Base-by-base conservation (phyloP, 2,329 filamentous ascomycete species). In the Leptographium procerum region DNA sequence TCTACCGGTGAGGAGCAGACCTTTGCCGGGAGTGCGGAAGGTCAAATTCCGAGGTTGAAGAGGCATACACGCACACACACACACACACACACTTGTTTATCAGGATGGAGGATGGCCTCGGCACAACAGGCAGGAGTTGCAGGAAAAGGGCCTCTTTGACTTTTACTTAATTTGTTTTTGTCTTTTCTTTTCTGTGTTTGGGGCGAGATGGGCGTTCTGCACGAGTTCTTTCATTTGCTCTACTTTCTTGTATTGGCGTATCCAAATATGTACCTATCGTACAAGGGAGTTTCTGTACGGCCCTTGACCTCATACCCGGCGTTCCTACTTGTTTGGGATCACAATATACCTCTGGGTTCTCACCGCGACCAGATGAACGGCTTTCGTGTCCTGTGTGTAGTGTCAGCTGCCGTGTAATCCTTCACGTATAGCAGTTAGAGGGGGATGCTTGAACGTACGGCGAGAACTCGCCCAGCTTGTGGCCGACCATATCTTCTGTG, bases 401-500 rank as follows among this genome's bases (percentile, higher is more conserved):
- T 19, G 53, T 55, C 19, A 55, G 29, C 13, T 8, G 10, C 24
- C 6, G 14, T 3, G 24, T 19, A 22, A 10, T 28, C 10, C 16
- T n/a, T n/a, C 5, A 4, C 13, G 36, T 19, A n/a, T 10, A 29
- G 22, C 19, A 36, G 14, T 24, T 13, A 16, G n/a, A 7, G 7
- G 7, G 36, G 13, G 4, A 19, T 13, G 24, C 2, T 2, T 10
- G 16, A 55, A 83, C 89, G 68, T 82, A 96, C 91, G 83, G 77
- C 62, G 90, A 85, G 71, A 96, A 96, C 74, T 96, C 91, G 66
- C 91, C 91, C 65, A 96, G 79, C 75, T 96, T 96, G 73, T 94
- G 88, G 57, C 91, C 91, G 55, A 96, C 91, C 91, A 96, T 96
- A 68, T 96, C 89, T 71, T 96, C 91, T 19, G 91, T 95, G 63